phyloP scores from a whole-genome alignment of 352 stramenopile genomes.

The Hyaloperonospora arabidopsidis region DNA sequence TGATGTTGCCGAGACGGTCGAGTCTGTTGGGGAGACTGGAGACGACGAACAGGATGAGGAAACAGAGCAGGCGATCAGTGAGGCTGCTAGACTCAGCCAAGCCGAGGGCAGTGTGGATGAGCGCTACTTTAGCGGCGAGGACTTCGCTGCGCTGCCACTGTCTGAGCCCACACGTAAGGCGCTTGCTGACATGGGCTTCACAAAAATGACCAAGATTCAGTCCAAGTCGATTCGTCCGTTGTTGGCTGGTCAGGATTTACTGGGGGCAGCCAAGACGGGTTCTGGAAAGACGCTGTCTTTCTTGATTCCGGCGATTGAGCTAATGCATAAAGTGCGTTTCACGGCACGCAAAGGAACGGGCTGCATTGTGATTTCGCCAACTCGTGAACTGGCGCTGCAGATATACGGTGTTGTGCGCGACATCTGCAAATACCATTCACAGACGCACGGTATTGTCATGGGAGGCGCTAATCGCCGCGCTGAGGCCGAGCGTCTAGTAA shows the following conservation, averaged over 20 bases:
- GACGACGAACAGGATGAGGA: constrained; percentile 49
- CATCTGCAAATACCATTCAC: constrained; percentile 90
- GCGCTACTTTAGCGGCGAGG: constrained; percentile 83
- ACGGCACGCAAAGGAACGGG: constrained; percentile 93
- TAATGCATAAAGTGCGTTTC: constrained; percentile 95
- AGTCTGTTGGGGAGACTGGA: constrained; percentile 20
- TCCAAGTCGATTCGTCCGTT: constrained; percentile 93
- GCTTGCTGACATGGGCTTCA: constrained; percentile 88
- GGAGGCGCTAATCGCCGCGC: constrained; percentile 95
- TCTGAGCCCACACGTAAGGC: constrained; percentile 87
- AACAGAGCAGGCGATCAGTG: constrained; percentile 49
- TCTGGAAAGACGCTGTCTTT: constrained; percentile 99
- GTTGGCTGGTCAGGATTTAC: constrained; percentile 93
- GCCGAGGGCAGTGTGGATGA: constrained; percentile 46
- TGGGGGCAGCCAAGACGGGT: constrained; percentile 96
- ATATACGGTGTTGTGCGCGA: constrained; percentile 98
- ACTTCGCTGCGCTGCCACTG: constrained; percentile 88
- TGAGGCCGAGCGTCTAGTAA: constrained; percentile 91
- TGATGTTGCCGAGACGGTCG: constrained; percentile 13
- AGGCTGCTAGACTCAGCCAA: constrained; percentile 23
- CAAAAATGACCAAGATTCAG: constrained; percentile 97
- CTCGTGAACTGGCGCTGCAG: constrained; percentile 96
- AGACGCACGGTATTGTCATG: constrained; percentile 97
- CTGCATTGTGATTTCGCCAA: constrained; percentile 97
- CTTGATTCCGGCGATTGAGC: constrained; percentile 95